Evolutionary conservation across 192 early-diverging fungal genomes (phyloP).

Genomic region (Linnemannia zychae): DNA sequence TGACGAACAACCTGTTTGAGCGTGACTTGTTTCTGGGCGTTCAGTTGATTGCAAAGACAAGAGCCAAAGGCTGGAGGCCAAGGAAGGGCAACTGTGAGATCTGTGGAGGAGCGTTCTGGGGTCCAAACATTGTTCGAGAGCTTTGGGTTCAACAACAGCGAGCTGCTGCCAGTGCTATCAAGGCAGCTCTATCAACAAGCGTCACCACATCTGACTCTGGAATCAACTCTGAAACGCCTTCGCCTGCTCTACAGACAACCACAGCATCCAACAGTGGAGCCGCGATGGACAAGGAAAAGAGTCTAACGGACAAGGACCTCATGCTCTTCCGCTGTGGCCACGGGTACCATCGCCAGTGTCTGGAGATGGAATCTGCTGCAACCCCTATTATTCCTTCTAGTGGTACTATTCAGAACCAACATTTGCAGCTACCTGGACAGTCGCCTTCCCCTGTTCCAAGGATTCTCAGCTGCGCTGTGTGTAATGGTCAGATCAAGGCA

Average conservation of each 20-base stretch:
- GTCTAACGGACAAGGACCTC: conserved; percentile 46
- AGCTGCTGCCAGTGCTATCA: conserved; percentile 55
- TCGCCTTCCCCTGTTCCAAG: background rate
- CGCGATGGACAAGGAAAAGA: conserved; percentile 10
- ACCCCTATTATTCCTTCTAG: background rate
- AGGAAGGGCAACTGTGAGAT: conserved; percentile 66
- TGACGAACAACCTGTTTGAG: conserved; percentile 75
- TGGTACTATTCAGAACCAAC: background rate
- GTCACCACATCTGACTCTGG: conserved; percentile 20
- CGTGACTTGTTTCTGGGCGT: conserved; percentile 68
- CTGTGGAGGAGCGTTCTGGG: conserved; percentile 65
- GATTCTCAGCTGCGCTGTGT: conserved; percentile 34
- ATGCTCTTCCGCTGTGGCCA: conserved; percentile 68
- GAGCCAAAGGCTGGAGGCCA: conserved; percentile 69
- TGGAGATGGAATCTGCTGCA: conserved; percentile 48
- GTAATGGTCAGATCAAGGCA: conserved; percentile 32
- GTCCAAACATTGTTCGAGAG: conserved; percentile 60
- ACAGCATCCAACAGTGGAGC: background rate
- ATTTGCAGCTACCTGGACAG: background rate
- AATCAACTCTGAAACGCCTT: conserved; percentile 6
- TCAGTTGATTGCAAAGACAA: conserved; percentile 63
- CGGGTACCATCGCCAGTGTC: conserved; percentile 66
- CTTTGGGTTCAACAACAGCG: conserved; percentile 58
- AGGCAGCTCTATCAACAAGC: conserved; percentile 41
- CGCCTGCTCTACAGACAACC: conserved; percentile 2